phyloP scores from a whole-genome alignment of 345 rosid genomes.

The Salix exigua region DNA sequence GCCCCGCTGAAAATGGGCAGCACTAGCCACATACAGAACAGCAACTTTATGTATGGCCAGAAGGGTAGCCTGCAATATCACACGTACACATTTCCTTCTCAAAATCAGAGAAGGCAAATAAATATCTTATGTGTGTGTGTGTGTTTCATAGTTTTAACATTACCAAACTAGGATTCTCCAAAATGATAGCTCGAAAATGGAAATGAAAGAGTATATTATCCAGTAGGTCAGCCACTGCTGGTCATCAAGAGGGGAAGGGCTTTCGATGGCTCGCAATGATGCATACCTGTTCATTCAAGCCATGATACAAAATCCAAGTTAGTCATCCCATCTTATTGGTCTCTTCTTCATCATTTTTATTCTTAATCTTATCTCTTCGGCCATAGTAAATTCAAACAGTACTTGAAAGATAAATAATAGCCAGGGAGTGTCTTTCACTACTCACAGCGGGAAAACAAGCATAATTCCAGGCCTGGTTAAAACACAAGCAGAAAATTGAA shows the following conservation, averaged over 20 bases:
- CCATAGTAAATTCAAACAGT: not conserved
- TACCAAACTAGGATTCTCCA: slow-evolving; percentile 77
- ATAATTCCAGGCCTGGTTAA: slow-evolving; percentile 73
- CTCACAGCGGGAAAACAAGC: slow-evolving; percentile 92
- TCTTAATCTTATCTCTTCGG: too few relatives aligned
- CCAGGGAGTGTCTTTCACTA: not conserved
- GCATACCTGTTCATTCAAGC: slow-evolving; percentile 51
- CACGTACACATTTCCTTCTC: too few relatives aligned
- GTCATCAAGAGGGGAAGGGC: slow-evolving; percentile 74
- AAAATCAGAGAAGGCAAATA: not conserved
- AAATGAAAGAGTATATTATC: slow-evolving; percentile 78
- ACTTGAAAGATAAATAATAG: not conserved
- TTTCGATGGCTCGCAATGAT: slow-evolving; percentile 83
- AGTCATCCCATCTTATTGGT: not conserved
- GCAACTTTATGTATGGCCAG: slow-evolving; percentile 72
- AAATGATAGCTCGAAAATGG: slow-evolving; percentile 69
- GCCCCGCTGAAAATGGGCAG: slow-evolving; percentile 83
- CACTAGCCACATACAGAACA: slow-evolving; percentile 84
- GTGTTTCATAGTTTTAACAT: not conserved
- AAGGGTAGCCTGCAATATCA: slow-evolving; percentile 65
- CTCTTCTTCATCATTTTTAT: too few relatives aligned
- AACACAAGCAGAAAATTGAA: not conserved
- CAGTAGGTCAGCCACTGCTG: slow-evolving; percentile 98
- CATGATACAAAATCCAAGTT: too few relatives aligned
- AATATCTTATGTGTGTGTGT: not conserved